Evolutionary conservation across 306 rosid genomes (phyloP), one percentile per base, ranked within the genome.

Genomic region (Quercus wislizeni): DNA sequence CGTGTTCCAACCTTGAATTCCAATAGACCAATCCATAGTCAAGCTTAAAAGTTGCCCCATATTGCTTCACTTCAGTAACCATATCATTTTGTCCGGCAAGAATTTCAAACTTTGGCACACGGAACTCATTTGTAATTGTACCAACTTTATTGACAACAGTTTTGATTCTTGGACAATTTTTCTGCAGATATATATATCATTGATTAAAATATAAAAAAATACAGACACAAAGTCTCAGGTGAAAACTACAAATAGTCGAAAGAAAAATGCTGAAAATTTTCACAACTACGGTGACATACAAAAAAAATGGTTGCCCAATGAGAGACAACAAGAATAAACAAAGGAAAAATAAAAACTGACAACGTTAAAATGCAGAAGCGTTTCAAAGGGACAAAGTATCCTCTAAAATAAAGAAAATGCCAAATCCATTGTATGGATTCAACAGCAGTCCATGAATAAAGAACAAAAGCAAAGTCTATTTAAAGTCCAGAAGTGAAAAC

Each of bases 1-100:
- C 99, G 82, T 92, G 97, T 84, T 95, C 99, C 86, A 95, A 87
- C 83, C 99, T 92, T 55, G 99, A 92, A 88, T 92, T 95, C 99
- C 99, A 95, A 78, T 92, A 95, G 75, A 95, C 99, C 87, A 90
- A 86, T 69, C 99, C 77, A 79, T 91, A 95, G 83, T 95, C 99
- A 76, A 95, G 96, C 96, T 83, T 90, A 78, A 92, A 95, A 76
- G 89, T 90, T 33, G 96, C 93, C 13, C 97, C 94, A 78, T 95
- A 92, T 82, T 95, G 99, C 89, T 95, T 95, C 86, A 95, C 97
- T 86, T 91, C 98, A 74, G 99, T 95, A 69, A 89, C 79, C 96
- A 89, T 90, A 83, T 85, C 86, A 80, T 83, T 75, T 69, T 91
- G 96, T 69, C 99, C 98, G 0, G 91, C 97, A 85, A 92, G 83